Evolutionary conservation across 225 moss, liverwort and hornwort genomes (phyloP).

Genomic region (Anthoceros angustus): DNA sequence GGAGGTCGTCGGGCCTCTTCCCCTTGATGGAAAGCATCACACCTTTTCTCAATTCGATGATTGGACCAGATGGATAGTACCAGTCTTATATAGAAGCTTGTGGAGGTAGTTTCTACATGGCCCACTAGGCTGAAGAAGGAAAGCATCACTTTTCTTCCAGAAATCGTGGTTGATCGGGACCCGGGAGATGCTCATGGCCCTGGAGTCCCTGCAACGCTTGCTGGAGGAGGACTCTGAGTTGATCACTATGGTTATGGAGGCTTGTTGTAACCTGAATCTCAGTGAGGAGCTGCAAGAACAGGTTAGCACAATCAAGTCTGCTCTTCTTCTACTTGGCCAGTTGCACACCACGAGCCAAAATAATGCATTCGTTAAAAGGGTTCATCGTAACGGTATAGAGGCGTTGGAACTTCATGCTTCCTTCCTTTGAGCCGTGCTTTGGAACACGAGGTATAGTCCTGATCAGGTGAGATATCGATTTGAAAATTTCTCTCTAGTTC

Average conservation of each 20-base stretch:
- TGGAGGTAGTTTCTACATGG: conserved; percentile 68
- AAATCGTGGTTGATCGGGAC: conserved; percentile 70
- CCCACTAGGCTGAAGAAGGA: conserved; percentile 69
- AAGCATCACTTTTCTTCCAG: conserved; percentile 74
- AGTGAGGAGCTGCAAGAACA: conserved; percentile 57
- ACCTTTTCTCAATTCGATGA: conserved; percentile 95
- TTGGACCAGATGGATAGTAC: conserved; percentile 68
- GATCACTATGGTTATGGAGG: conserved; percentile 64
- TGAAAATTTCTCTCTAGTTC: too few species aligned
- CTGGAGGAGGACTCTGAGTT: conserved; percentile 79
- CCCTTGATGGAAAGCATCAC: conserved; percentile 69
- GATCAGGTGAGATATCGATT: too few species aligned
- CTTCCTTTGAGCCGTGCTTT: too few species aligned
- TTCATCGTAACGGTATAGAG: too few species aligned
- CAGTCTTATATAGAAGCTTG: conserved; percentile 54
- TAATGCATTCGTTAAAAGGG: background rate
- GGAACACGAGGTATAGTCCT: too few species aligned
- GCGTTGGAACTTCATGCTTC: too few species aligned
- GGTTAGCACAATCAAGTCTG: conserved; percentile 16
- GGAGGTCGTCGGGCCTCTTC: conserved; percentile 30
- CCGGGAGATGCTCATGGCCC: conserved; percentile 74
- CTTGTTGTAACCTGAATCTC: conserved; percentile 75
- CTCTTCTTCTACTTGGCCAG: background rate
- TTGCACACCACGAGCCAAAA: background rate
- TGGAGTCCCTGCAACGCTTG: conserved; percentile 57